Base-by-base conservation (phyloP, 352 stramenopile species). In the Plasmopara muralis region DNA sequence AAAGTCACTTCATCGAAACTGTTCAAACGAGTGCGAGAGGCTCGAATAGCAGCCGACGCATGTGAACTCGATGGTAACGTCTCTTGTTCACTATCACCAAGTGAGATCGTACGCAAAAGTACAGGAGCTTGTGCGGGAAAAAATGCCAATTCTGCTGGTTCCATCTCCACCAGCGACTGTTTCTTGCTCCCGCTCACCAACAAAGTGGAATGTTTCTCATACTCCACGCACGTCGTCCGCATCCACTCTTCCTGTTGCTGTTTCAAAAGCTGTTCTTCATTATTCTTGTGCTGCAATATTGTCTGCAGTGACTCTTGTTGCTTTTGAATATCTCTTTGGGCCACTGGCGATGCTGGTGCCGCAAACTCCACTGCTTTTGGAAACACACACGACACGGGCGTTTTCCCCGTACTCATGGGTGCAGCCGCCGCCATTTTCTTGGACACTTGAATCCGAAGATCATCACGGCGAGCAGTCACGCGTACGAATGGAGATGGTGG, bases 171-270 rank as follows among this genome's bases (percentile, higher is more conserved):
- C 6, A 47, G 20, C 8, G 16, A 44, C n/a, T 41, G 38, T 44
- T 60, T 16, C 34, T 68, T 4, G 20, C 20, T 57, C 55, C 15
- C 29, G 58, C n/a, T 53, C 60, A 20, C 31, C 55, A 50, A 40
- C 34, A 47, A 58, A 33, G 57, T 15, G 2, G 44, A 48, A 50
- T 47, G 47, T 9, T 7, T 49, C 20, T 55, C 47, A 20, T 25
- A 48, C 6, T 44, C 28, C 40, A 66, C 66, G 13, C 70, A 57
- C 29, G 70, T 57, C 54, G 61, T 61, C 7, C 68, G 71, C 72
- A 89, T 84, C 78, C 78, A 89, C 35, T 85, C 75, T 25, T 85
- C 72, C 41, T 89, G 78, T 50, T 89, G 75, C 45, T 83, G 67
- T 33, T 89, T 86, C 1, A 89, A 64, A 29, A 80, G 56, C 29